Conservation (phyloP, 192 early-diverging fungal genomes). For the Coemansia interrupta region DNA sequence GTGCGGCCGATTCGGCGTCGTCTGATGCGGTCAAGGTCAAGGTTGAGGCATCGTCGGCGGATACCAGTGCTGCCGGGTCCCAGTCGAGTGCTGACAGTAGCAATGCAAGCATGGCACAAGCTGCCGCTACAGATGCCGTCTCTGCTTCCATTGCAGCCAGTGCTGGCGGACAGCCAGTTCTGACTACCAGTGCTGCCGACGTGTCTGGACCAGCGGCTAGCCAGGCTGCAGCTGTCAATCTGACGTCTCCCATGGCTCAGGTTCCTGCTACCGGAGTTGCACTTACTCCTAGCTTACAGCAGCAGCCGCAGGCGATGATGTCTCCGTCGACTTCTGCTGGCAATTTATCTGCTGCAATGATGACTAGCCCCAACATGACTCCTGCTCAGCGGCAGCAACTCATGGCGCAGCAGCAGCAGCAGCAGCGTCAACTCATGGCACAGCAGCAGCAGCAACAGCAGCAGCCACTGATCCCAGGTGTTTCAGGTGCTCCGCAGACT, state of each 20-base stretch:
- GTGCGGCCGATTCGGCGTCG: not conserved
- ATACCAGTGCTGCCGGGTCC: not conserved
- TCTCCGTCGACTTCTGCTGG: constrained; percentile 9
- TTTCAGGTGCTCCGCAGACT: not conserved
- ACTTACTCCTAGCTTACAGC: not conserved
- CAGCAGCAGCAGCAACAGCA: constrained; percentile 25
- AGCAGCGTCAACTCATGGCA: constrained; percentile 14
- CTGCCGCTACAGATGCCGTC: not conserved
- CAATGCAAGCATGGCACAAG: not conserved
- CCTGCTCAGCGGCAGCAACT: constrained; percentile 32
- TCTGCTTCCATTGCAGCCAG: constrained; percentile 1
- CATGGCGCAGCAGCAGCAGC: constrained; percentile 17
- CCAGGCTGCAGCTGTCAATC: not conserved
- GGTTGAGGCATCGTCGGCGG: not conserved
- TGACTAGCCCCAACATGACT: constrained; percentile 19
- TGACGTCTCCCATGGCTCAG: not conserved
- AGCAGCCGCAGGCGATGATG: constrained; percentile 6
- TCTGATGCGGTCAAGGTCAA: not conserved
- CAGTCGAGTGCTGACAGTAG: not conserved
- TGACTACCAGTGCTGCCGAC: not conserved
- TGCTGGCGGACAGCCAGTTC: constrained; percentile 5
- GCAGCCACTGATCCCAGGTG: not conserved
- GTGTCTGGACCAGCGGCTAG: not conserved
- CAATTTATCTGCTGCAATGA: constrained; percentile 14
- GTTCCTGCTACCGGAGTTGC: not conserved